Evolutionary conservation across 2,329 filamentous ascomycete species (phyloP).

Genomic region (Dissoconium aciculare): DNA sequence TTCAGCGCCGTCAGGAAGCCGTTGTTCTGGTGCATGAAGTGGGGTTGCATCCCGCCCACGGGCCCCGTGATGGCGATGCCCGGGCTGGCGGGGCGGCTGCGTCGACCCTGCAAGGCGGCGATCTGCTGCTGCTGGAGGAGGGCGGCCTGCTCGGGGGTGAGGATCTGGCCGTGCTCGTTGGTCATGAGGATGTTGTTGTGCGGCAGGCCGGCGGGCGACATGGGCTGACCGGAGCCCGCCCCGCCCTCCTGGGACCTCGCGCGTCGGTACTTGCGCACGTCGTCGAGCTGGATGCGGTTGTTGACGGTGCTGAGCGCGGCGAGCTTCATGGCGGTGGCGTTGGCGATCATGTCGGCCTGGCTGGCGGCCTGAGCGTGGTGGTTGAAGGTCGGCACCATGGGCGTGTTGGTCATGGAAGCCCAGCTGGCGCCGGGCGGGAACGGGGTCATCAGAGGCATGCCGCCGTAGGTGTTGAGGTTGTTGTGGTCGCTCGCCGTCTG

Average conservation of each 20-base stretch:
- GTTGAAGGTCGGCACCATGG: conserved; percentile 77
- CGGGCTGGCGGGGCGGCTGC: conserved; percentile 80
- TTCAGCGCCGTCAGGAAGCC: conserved; percentile 88
- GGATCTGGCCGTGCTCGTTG: conserved; percentile 77
- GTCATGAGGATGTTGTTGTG: conserved; percentile 69
- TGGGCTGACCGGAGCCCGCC: conserved; percentile 35
- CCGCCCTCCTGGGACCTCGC: conserved; percentile 56
- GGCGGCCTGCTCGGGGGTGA: conserved; percentile 45
- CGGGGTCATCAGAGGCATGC: conserved; percentile 68
- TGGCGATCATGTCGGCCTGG: conserved; percentile 95
- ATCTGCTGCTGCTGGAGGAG: conserved; percentile 58
- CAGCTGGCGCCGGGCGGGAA: conserved; percentile 77
- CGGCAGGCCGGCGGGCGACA: conserved; percentile 44
- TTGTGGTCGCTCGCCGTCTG: conserved; percentile 47
- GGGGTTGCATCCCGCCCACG: conserved; percentile 44
- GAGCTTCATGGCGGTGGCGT: conserved; percentile 97
- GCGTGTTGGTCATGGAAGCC: conserved; percentile 97
- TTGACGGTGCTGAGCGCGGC: conserved; percentile 94
- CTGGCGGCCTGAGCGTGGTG: conserved; percentile 38
- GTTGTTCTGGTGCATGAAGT: conserved; percentile 53
- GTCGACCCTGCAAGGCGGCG: conserved; percentile 60
- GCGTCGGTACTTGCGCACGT: conserved; percentile 90
- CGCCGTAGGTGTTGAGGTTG: conserved; percentile 33
- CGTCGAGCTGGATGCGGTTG: conserved; percentile 91
- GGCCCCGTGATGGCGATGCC: conserved; percentile 62